Evolutionary conservation across 352 stramenopile genomes (phyloP).

Genomic region (Blastocystis sp.): DNA sequence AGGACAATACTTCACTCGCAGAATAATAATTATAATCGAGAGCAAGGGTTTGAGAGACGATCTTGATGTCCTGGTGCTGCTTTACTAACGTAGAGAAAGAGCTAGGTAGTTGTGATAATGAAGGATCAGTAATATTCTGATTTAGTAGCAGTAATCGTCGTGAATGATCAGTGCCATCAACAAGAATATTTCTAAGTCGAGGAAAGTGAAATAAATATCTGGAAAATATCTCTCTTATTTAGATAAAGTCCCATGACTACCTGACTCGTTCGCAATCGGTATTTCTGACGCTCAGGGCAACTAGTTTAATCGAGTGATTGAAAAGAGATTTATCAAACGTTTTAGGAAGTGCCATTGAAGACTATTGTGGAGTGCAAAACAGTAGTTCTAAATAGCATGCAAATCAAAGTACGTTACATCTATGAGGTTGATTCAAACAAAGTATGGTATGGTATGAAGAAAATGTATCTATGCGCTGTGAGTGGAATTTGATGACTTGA

Average conservation of each 20-base stretch:
- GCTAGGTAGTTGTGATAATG: neutral
- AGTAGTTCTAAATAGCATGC: no score
- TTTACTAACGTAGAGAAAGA: neutral
- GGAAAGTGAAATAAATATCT: neutral
- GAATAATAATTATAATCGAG: constrained; percentile 66
- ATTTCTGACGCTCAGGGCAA: neutral
- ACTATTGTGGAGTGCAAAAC: no score
- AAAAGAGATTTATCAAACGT: neutral
- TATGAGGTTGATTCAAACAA: no score
- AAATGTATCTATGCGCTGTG: no score
- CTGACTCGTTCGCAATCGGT: neutral
- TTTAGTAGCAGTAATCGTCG: neutral
- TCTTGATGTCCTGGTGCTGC: constrained; percentile 26
- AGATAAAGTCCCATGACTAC: neutral
- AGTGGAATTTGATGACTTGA: no score
- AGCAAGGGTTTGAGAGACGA: neutral
- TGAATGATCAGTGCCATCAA: neutral
- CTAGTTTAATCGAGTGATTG: neutral
- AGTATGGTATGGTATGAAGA: no score
- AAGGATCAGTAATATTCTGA: neutral
- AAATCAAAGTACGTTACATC: no score
- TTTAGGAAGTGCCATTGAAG: neutral
- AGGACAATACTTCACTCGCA: constrained; percentile 66
- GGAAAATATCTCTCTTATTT: neutral
- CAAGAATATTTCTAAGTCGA: neutral